Evolutionary conservation across 1,284 basidiomycete genomes (phyloP), one percentile per base, ranked within the genome.

Genomic region (Serendipita sp.): DNA sequence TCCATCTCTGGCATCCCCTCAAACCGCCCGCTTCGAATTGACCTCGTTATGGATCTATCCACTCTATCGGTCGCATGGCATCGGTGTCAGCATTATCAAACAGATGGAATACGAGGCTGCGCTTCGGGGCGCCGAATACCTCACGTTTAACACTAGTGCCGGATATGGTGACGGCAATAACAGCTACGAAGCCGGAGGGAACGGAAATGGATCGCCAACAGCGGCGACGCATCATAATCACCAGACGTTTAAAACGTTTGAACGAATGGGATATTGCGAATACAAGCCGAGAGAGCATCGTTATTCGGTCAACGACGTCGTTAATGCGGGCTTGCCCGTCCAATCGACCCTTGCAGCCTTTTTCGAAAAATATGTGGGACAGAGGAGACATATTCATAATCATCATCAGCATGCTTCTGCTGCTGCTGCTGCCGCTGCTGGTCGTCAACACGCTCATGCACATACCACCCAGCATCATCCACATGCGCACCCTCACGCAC

Each of bases 41-140:
- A 58, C 53, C 26, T 58, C 53, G 4, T 17, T 58, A n/a, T 58
- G 53, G 53, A 58, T 58, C n/a, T 58, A 58, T 29, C 53, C 53
- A n/a, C 22, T 32, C 32, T 58, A 58, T 2, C 53, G 53, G 15
- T 58, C 53, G 32, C 17, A 32, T 2, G 53, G 53, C 34, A 34
- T 58, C 26, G 53, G 53, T 4, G n/a, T 34, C 26, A 32, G 29
- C 32, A 35, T 58, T 29, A 58, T 58, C 53, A 58, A 30, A n/a
- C 29, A 58, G 17, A 58, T 58, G 53, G 53, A 58, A 34, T 35
- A 35, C n/a, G 29, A 58, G 17, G 53, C 53, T 10, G 53, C 53
- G 15, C 53, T 30, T 8, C 53, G 53, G 5, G 53, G 53, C 32
- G 53, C 53, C 34, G 26, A 30, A 35, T 58, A 32, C 32, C 22